Evolutionary conservation across 2,329 filamentous ascomycete genomes (phyloP).

Genomic region (Aspergillus fumigatus): DNA sequence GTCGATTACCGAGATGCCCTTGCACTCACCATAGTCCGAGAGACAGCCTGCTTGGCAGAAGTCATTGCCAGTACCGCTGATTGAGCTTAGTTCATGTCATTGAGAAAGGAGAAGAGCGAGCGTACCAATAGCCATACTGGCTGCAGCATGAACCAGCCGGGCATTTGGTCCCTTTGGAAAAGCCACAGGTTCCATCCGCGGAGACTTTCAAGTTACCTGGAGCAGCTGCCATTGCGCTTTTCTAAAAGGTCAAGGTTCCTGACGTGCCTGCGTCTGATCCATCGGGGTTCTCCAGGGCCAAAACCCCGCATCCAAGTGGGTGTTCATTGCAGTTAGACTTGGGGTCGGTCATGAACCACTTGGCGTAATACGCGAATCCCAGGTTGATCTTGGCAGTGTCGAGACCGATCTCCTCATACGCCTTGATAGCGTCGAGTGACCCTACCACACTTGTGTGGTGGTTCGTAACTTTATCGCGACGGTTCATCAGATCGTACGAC

Average conservation of each 20-base stretch:
- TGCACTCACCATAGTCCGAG: slow-evolving; percentile 37
- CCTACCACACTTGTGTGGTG: slow-evolving; percentile 61
- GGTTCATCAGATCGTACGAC: slow-evolving; percentile 69
- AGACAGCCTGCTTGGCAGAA: slow-evolving; percentile 32
- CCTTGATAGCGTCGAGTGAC: slow-evolving; percentile 52
- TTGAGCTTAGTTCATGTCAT: background rate
- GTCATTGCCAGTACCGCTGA: slow-evolving; percentile 29
- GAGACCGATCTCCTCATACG: slow-evolving; percentile 57
- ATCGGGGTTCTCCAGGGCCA: slow-evolving; percentile 55
- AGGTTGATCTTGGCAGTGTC: slow-evolving; percentile 56
- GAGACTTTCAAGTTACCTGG: slow-evolving; percentile 23
- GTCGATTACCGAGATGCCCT: slow-evolving; percentile 47
- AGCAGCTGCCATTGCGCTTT: slow-evolving; percentile 21
- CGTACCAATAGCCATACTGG: slow-evolving; percentile 34
- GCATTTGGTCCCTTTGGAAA: slow-evolving; percentile 25
- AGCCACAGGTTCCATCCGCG: slow-evolving; percentile 32
- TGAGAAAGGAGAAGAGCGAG: background rate
- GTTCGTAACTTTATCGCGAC: slow-evolving; percentile 58
- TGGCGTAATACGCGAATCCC: slow-evolving; percentile 65
- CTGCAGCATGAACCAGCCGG: slow-evolving; percentile 30
- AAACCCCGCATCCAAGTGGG: slow-evolving; percentile 57
- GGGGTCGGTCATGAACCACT: slow-evolving; percentile 58
- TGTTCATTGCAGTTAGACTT: slow-evolving; percentile 41
- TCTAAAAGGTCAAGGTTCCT: slow-evolving; percentile 48
- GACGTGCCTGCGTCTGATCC: slow-evolving; percentile 57